phyloP scores from a whole-genome alignment of 2,329 filamentous ascomycete genomes.

The Raffaelea ambrosiae region DNA sequence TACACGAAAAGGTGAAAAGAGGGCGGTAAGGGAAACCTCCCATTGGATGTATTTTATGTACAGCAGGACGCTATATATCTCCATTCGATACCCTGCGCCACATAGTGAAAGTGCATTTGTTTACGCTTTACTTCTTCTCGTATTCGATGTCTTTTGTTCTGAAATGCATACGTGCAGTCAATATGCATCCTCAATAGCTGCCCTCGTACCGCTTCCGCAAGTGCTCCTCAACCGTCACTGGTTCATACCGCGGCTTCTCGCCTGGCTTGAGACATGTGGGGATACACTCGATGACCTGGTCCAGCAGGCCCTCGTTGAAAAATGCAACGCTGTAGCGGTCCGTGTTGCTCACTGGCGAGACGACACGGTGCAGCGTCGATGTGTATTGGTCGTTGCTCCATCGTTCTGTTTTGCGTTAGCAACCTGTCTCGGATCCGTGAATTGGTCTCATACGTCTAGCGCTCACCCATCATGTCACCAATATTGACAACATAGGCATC shows the following conservation, averaged over 20 bases:
- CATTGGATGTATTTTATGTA: no score
- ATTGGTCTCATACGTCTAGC: neutral
- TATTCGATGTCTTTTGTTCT: no score
- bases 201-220: conserved; percentile 19
- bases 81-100: no score
- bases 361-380: conserved; percentile 45
- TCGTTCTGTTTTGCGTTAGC: conserved; percentile 15
- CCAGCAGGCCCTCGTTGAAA: conserved; percentile 38
- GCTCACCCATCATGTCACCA: conserved; percentile 17
- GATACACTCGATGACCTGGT: conserved; percentile 23
- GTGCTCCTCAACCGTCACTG: conserved; percentile 24
- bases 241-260: conserved; percentile 20
- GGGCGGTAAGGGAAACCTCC: no score
- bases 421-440: conserved; percentile 31
- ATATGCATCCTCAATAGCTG: no score
- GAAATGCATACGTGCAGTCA: no score
- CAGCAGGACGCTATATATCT: no score
- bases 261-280: conserved; percentile 23
- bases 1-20: no score
- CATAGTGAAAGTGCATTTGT: no score
- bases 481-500: conserved; percentile 43
- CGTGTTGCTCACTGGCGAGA: conserved; percentile 35
- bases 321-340: conserved; percentile 48
- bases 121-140: no score
- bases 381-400: conserved; percentile 48